These are phyloP conservation scores for Camelina hispida DNA, from an alignment of 345 rosid species.

Conservation along the genomic window DNA sequence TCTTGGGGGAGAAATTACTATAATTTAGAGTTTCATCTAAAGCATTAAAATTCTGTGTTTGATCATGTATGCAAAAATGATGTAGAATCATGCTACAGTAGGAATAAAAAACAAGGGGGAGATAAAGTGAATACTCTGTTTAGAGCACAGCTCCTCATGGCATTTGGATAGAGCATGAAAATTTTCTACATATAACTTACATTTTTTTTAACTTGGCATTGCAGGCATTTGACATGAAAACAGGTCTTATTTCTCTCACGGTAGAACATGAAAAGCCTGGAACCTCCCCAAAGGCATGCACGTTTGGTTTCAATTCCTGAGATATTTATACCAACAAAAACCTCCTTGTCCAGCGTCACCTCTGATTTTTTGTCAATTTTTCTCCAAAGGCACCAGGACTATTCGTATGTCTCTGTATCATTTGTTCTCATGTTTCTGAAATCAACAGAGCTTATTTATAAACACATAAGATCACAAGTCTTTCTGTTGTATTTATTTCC, in stretches of 20 bases:
- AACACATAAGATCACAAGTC: not conserved
- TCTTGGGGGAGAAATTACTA: conserved; percentile 1
- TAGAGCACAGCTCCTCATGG: conserved; percentile 90
- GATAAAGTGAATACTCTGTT: conserved; percentile 61
- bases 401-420: conserved; percentile 12
- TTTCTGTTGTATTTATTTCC: conserved; percentile 22
- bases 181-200: too few species aligned
- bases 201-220: conserved; percentile 18
- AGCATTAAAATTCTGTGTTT: conserved; percentile 7
- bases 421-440: conserved; percentile 15
- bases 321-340: conserved; percentile 27
- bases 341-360: conserved; percentile 1
- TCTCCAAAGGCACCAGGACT: not conserved
- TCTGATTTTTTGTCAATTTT: conserved; percentile 20
- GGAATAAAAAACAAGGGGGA: conserved; percentile 14
- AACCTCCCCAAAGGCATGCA: conserved; percentile 18
- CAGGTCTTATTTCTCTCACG: conserved; percentile 8
- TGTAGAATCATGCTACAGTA: conserved; percentile 14
- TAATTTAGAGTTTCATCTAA: conserved; percentile 1
- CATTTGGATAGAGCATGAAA: conserved; percentile 97
- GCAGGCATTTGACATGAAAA: conserved; percentile 42
- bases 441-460: not conserved
- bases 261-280: conserved; percentile 38
- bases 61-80: conserved; percentile 10
- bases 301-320: conserved; percentile 15